Evolutionary conservation across 306 rosid genomes (phyloP).

Genomic region (Urtica urens): DNA sequence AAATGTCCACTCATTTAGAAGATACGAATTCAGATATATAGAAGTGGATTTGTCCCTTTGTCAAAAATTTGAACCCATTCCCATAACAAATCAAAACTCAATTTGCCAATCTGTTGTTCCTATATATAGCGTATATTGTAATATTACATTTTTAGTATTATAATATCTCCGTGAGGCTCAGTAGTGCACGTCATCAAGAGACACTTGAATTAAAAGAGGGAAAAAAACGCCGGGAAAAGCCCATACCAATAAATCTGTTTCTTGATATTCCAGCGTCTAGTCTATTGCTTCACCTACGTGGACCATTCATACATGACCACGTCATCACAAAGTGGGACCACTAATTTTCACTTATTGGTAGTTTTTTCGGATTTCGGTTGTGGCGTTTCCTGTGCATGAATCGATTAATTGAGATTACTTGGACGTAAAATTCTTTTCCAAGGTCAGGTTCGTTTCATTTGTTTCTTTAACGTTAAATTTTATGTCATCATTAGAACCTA

Average conservation of each 20-base stretch:
- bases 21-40: conserved; percentile 18
- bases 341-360: too few relatives aligned
- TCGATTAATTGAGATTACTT: too few relatives aligned
- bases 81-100: conserved; percentile 15
- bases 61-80: not conserved
- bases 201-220: not conserved
- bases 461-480: too few relatives aligned
- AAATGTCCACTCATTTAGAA: conserved; percentile 14
- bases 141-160: not conserved
- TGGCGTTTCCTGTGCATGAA: too few relatives aligned
- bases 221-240: not conserved
- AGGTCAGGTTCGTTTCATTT: too few relatives aligned
- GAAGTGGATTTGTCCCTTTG: conserved; percentile 6
- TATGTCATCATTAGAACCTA: too few relatives aligned
- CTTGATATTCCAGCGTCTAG: conserved; percentile 2
- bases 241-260: not conserved
- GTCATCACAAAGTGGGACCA: not conserved
- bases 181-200: conserved; percentile 12
- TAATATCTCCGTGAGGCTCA: conserved; percentile 3
- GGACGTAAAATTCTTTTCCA: too few relatives aligned
- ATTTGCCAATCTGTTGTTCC: not conserved
- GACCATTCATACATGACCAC: conserved; percentile 25
- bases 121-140: not conserved
- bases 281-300: conserved; percentile 18
- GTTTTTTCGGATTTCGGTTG: too few relatives aligned